These are phyloP conservation scores for Rhododendron williamsianum DNA, from an alignment of 148 eudicot genomes.

Conservation along the genomic window DNA sequence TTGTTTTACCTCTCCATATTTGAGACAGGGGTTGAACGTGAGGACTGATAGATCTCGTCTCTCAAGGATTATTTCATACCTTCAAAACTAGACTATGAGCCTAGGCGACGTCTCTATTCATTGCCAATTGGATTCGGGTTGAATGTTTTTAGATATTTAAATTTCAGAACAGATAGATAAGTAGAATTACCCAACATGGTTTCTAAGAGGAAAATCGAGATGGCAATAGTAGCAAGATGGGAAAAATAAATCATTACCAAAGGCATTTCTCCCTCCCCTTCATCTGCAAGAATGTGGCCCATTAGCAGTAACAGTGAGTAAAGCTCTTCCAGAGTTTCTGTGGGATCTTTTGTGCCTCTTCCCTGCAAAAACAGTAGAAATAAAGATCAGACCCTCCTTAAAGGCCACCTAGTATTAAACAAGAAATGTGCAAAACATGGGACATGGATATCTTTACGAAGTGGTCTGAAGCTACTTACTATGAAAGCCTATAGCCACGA, in stretches of 20 bases:
- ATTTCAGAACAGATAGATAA: neutral
- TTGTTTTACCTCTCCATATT: neutral
- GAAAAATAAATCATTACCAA: constrained; percentile 34
- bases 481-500: too few relatives aligned
- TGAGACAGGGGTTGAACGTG: neutral
- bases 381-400: neutral
- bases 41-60: neutral
- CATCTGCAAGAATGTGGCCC: constrained; percentile 96
- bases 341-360: constrained; percentile 73
- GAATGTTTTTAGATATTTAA: neutral
- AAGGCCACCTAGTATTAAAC: too few relatives aligned
- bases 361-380: constrained; percentile 35
- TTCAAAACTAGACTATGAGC: neutral
- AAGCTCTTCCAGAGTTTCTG: constrained; percentile 82
- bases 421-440: too few relatives aligned
- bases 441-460: too few relatives aligned
- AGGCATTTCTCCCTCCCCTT: constrained; percentile 92
- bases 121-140: neutral
- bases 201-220: neutral
- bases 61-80: neutral
- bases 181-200: neutral
- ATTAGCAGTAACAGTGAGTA: constrained; percentile 79
- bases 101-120: neutral
- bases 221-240: neutral
- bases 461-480: too few relatives aligned